phyloP scores from a whole-genome alignment of 176 grass and related monocot species.

The Eragrostis nindensis region DNA sequence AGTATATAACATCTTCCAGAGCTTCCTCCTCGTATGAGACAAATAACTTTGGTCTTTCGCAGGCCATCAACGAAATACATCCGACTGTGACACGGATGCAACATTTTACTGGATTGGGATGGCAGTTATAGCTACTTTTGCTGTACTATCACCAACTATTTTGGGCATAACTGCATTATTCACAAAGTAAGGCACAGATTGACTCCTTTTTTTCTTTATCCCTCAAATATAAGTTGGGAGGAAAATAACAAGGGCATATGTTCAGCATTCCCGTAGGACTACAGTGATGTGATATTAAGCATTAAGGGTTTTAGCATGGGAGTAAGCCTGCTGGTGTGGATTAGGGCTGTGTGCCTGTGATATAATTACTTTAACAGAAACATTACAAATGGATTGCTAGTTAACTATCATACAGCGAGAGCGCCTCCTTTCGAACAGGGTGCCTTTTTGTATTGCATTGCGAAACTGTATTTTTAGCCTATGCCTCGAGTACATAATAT shows the following conservation, averaged over 20 bases:
- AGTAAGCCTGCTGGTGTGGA: background rate
- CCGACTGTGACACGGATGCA: slow-evolving; percentile 51
- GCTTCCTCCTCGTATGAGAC: background rate
- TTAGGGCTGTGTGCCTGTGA: background rate
- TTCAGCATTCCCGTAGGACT: background rate
- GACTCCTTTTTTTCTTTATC: background rate
- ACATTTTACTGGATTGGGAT: slow-evolving; percentile 75
- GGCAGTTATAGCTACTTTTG: slow-evolving; percentile 63
- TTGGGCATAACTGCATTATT: slow-evolving; percentile 86
- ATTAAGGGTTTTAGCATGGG: background rate
- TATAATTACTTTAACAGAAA: background rate
- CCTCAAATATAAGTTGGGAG: background rate
- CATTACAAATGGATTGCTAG: background rate
- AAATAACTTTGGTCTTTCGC: slow-evolving; percentile 37
- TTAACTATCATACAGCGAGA: background rate
- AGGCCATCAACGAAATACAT: slow-evolving; percentile 69
- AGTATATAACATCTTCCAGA: slow-evolving; percentile 18
- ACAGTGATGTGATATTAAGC: background rate
- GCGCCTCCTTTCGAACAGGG: background rate
- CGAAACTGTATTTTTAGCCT: background rate
- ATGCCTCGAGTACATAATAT: background rate
- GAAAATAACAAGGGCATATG: background rate
- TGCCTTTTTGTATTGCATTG: background rate
- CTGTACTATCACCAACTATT: slow-evolving; percentile 62
- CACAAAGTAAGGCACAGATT: slow-evolving; percentile 64